A percentile compares a stretch with the other conserved stretches of the same genome.
phyloP scores from a whole-genome alignment of 176 grass and related monocot species.

The Triticum dicoccoides region DNA sequence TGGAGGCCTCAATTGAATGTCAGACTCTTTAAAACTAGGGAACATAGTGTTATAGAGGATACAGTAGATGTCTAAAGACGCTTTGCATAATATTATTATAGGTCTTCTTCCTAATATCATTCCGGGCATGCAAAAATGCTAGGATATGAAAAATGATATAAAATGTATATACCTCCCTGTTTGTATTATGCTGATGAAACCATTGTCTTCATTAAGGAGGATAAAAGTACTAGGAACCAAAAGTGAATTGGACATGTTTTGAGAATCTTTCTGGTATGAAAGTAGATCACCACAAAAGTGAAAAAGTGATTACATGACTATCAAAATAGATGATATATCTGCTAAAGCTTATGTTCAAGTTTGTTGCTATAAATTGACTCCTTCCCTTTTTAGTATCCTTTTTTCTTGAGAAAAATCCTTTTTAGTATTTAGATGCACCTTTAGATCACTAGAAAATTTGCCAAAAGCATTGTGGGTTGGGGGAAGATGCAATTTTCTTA shows the following conservation, averaged over 20 bases:
- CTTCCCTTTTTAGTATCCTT: not conserved
- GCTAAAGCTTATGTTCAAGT: not conserved
- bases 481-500: not conserved
- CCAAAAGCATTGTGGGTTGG: not conserved
- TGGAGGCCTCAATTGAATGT: too few relatives aligned
- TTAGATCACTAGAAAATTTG: not conserved
- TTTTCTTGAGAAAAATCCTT: fast-evolving
- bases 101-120: not conserved
- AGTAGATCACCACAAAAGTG: not conserved
- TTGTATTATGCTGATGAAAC: not conserved
- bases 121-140: not conserved
- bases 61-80: not conserved
- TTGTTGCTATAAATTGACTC: not conserved
- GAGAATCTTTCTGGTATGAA: not conserved
- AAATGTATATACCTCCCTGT: not conserved
- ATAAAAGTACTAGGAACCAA: not conserved
- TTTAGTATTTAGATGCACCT: not conserved
- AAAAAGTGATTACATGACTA: not conserved
- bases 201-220: not conserved
- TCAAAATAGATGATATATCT: not conserved
- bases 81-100: not conserved
- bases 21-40: too few relatives aligned
- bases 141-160: not conserved
- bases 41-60: too few relatives aligned
- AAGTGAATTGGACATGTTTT: not conserved